Evolutionary conservation across 2,329 filamentous ascomycete species (phyloP).

Genomic region (Penicillium concentricum): DNA sequence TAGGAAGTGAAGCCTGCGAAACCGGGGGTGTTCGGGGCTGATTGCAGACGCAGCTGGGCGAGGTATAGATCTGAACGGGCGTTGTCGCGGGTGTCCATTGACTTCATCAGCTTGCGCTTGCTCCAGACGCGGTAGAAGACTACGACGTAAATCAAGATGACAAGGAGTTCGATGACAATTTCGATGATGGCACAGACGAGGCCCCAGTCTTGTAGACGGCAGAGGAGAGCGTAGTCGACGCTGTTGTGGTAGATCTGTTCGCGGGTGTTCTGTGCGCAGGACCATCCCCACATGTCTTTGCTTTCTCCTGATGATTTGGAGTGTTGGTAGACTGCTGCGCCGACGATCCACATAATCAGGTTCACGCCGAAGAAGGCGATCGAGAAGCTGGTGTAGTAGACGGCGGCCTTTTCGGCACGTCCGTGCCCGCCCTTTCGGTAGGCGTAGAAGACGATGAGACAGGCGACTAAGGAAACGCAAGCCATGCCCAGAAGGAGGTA

Average conservation of each 20-base stretch:
- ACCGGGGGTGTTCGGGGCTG: conserved; percentile 90
- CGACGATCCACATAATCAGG: conserved; percentile 87
- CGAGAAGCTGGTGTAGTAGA: conserved; percentile 94
- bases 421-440: conserved; percentile 88
- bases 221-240: conserved; percentile 85
- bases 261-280: conserved; percentile 87
- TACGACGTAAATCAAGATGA: conserved; percentile 87
- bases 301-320: conserved; percentile 69
- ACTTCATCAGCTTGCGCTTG: conserved; percentile 92
- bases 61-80: conserved; percentile 95
- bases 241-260: conserved; percentile 73
- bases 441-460: conserved; percentile 74
- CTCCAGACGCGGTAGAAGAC: conserved; percentile 98
- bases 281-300: conserved; percentile 97
- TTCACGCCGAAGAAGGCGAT: conserved; percentile 92
- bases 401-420: conserved; percentile 85
- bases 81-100: conserved; percentile 92
- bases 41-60: conserved; percentile 77
- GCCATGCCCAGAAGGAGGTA: conserved; percentile 76
- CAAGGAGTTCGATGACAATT: conserved; percentile 85
- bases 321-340: conserved; percentile 79
- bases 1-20: conserved; percentile 61
- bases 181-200: conserved; percentile 97
- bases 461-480: conserved; percentile 76
- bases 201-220: conserved; percentile 91